Percentiles rank a stretch among this genome's conserved stretches.
These are phyloP conservation scores for Rhododendron kiyosumense DNA, from an alignment of 148 eudicot species.

Conservation along the genomic window DNA sequence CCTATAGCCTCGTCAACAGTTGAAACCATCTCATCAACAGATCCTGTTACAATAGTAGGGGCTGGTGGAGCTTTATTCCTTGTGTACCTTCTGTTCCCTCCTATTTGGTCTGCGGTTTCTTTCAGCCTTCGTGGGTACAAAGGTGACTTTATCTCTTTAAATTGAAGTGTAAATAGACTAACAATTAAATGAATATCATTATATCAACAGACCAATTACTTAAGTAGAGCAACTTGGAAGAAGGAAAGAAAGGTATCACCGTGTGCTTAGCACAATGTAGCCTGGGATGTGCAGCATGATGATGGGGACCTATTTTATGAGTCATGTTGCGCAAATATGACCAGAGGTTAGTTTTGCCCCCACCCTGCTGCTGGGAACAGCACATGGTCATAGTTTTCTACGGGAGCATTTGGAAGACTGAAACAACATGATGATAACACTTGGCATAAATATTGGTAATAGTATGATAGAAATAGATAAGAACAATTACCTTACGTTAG, in stretches of 20 bases:
- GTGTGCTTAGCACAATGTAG: background rate
- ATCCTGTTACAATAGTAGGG: constrained; percentile 53
- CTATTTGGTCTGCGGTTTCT: constrained; percentile 61
- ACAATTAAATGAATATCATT: background rate
- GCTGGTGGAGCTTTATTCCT: constrained; percentile 67
- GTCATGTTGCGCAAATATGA: background rate
- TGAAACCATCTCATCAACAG: constrained; percentile 64
- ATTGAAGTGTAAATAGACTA: background rate
- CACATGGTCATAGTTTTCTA: background rate
- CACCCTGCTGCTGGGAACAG: background rate
- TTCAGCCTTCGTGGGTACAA: constrained; percentile 84
- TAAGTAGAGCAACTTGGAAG: background rate
- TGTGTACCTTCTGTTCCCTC: constrained; percentile 71
- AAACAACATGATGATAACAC: background rate
- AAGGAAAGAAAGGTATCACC: background rate
- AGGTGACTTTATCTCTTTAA: constrained; percentile 34
- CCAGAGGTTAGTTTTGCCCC: background rate
- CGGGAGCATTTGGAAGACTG: background rate
- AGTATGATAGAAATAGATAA: background rate
- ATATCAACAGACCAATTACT: background rate
- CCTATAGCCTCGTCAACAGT: constrained; percentile 83
- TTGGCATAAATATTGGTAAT: background rate
- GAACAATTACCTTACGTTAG: background rate
- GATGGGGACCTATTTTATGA: background rate
- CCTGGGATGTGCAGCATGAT: background rate